Conservation (phyloP, 495 filamentous ascomycete species). For the Filosporella fistucella region DNA sequence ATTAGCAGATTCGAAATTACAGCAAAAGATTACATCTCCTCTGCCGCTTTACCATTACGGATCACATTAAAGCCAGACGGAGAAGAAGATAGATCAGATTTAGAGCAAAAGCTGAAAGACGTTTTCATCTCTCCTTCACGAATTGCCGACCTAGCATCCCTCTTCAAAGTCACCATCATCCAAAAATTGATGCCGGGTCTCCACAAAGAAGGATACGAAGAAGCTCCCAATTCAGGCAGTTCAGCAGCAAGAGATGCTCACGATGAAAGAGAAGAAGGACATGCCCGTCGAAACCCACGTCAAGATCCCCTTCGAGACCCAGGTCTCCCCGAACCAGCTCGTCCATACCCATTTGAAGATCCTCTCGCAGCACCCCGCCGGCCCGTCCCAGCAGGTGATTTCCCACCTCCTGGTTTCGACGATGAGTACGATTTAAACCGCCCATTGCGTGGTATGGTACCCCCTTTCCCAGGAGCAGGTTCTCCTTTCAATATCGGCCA, state of each 20-base stretch:
- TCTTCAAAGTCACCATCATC: conserved; percentile 23
- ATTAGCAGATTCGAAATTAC: conserved; percentile 72
- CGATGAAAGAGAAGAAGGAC: conserved; percentile 24
- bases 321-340: conserved; percentile 50
- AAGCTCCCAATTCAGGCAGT: conserved; percentile 27
- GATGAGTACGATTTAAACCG: conserved; percentile 85
- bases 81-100: conserved; percentile 35
- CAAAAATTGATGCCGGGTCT: conserved; percentile 26
- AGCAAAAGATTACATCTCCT: conserved; percentile 69
- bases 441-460: conserved; percentile 49
- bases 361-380: conserved; percentile 61
- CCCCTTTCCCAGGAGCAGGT: conserved; percentile 41
- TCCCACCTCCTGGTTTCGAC: conserved; percentile 85
- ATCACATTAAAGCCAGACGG: conserved; percentile 33
- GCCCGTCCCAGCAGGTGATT: conserved; percentile 70
- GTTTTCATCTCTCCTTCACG: conserved; percentile 70
- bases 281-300: conserved; percentile 28
- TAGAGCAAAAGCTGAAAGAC: conserved; percentile 47
- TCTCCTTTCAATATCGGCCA: conserved; percentile 67
- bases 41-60: conserved; percentile 39
- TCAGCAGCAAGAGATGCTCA: conserved; percentile 23
- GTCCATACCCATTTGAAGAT: conserved; percentile 63
- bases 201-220: conserved; percentile 25
- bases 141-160: conserved; percentile 35
- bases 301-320: conserved; percentile 51